Evolutionary conservation across 768 basidiomycete genomes (phyloP).

Genomic region (Auricularia cornea): DNA sequence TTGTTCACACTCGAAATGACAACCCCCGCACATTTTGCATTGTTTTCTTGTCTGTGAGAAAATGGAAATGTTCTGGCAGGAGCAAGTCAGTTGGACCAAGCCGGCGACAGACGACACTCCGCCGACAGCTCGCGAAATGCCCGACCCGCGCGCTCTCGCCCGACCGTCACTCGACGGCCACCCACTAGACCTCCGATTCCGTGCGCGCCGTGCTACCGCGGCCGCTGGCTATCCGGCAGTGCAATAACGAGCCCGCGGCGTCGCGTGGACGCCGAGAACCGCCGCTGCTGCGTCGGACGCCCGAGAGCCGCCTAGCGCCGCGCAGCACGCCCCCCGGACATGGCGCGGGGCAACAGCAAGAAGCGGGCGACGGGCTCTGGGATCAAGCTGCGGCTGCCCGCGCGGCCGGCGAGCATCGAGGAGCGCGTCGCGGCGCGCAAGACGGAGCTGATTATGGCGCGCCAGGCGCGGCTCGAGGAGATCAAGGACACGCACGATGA

Average conservation of each 20-base stretch:
- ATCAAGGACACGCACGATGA: slow-evolving; percentile 64
- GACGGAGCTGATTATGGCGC: slow-evolving; percentile 43
- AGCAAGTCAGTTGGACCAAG: too few relatives aligned
- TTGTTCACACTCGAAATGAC: too few relatives aligned
- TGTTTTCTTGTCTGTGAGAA: too few relatives aligned
- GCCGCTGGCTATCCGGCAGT: neutral
- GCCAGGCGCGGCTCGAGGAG: slow-evolving; percentile 48
- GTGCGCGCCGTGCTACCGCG: too few relatives aligned
- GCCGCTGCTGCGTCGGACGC: neutral
- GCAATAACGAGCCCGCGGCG: neutral
- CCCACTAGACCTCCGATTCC: too few relatives aligned
- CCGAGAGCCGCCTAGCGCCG: neutral
- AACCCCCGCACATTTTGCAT: too few relatives aligned
- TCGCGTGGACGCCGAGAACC: neutral
- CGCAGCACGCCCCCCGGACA: neutral
- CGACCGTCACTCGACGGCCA: too few relatives aligned
- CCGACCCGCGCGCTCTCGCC: too few relatives aligned
- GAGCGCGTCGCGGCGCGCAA: slow-evolving; percentile 1
- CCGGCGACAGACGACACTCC: too few relatives aligned
- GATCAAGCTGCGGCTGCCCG: neutral
- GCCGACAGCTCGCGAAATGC: too few relatives aligned
- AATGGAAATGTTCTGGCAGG: too few relatives aligned
- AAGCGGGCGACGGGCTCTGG: neutral
- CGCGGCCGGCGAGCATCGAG: neutral
- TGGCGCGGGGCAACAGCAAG: neutral